Base-by-base conservation (phyloP, 192 early-diverging fungal species). In the Piromyces finnis region DNA sequence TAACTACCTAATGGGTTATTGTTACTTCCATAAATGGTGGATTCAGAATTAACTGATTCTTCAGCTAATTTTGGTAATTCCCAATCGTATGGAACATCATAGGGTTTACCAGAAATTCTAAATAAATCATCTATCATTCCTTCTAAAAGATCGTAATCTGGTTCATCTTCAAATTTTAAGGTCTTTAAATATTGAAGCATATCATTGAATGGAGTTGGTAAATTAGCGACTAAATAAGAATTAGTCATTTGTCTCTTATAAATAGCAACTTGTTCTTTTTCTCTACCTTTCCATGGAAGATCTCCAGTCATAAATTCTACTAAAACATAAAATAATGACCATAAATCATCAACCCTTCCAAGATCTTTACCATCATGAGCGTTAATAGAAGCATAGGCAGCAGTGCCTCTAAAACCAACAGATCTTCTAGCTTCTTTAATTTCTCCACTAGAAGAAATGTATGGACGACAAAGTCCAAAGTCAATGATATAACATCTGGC, bases 321-420 rank as follows among this genome's bases (percentile, higher is more conserved):
- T 5, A 88, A 30, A 15, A 88, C 28, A 81, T 90, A 90, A 78
- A 90, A 87, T 14, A 89, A 82, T 2, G 87, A 87, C 89, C 88
- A 89, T 18, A 90, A 79, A 82, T 90, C 89, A 79, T 90, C 89
- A 12, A 85, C 88, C 13, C 88, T 84, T n/a, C 87, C 84, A 16
- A 90, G 79, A 27, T 90, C 89, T 83, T 84, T 29, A 18, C 37
- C 35, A 29, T 83, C 77, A 77, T 83, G 83, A 30, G 87, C 87
- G 28, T 82, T 79, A 30, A 88, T 80, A 9, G 88, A 89, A 7
- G 89, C 89, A 81, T 90, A 90, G 9, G 86, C 80, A 16, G 89
- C 85, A 13, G 89, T 90, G 16, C 89, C 89, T 27, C 88, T 81
- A 81, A 90, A 90, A 51, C 89, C 89, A n/a, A 86, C 87, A 37